phyloP scores from a whole-genome alignment of 164 flowering plant genomes.

The Magnolia changhungtana region DNA sequence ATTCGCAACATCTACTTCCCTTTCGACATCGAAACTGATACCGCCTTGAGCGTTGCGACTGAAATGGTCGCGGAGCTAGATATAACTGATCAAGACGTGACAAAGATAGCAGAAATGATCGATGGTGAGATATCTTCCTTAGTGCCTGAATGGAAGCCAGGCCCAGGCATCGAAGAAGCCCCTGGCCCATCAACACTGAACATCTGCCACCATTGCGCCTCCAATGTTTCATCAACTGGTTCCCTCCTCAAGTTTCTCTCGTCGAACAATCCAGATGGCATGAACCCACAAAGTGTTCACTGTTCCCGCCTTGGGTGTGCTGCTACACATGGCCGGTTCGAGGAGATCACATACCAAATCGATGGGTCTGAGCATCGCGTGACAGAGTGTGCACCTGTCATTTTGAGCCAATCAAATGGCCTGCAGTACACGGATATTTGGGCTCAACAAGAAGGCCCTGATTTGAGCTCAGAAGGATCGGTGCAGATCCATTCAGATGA shows the following conservation, averaged over 20 bases:
- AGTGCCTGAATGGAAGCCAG: conserved; percentile 74
- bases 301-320: conserved; percentile 52
- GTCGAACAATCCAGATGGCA: conserved; percentile 25
- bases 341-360: conserved; percentile 61
- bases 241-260: conserved; percentile 44
- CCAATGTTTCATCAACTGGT: conserved; percentile 38
- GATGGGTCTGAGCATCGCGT: conserved; percentile 44
- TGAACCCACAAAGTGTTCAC: conserved; percentile 30
- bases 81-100: conserved; percentile 81
- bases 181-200: conserved; percentile 14
- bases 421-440: conserved; percentile 31
- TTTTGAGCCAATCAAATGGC: conserved; percentile 29
- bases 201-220: conserved; percentile 50
- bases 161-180: conserved; percentile 34
- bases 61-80: conserved; percentile 93
- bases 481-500: conserved; percentile 38
- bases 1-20: conserved; percentile 86
- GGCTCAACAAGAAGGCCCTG: conserved; percentile 44
- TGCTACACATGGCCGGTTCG: conserved; percentile 78
- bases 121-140: conserved; percentile 72
- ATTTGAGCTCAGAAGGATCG: conserved; percentile 46
- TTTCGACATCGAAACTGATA: conserved; percentile 74
- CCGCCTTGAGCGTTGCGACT: conserved; percentile 74
- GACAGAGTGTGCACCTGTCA: conserved; percentile 32
- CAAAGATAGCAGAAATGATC: conserved; percentile 83